phyloP scores from a whole-genome alignment of 441 rosid species.

The Arabidopsis lyrata region DNA sequence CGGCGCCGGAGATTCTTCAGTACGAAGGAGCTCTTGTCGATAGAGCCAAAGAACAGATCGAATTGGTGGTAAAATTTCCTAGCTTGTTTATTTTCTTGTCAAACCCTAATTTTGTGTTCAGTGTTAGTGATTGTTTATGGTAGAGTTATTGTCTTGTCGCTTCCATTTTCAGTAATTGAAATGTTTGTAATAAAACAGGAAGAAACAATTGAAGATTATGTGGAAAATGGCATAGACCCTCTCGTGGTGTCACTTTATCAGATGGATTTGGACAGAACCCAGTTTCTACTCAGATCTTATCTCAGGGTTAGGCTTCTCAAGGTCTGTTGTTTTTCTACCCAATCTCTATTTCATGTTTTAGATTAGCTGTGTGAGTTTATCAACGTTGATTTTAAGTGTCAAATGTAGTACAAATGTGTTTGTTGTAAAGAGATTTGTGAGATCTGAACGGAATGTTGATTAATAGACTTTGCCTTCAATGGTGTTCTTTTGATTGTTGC shows the following conservation, averaged over 20 bases:
- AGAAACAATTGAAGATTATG: conserved; percentile 69
- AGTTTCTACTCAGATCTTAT: conserved; percentile 84
- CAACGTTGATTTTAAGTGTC: neutral
- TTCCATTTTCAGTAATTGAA: neutral
- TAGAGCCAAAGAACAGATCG: conserved; percentile 68
- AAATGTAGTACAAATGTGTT: neutral
- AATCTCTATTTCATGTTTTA: neutral
- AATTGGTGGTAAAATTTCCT: conserved; percentile 51
- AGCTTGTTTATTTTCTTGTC: no score
- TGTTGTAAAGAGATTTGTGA: neutral
- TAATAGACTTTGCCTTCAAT: neutral
- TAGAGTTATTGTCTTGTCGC: no score
- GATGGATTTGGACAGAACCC: conserved; percentile 86
- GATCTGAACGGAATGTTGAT: neutral
- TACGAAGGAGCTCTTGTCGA: conserved; percentile 55
- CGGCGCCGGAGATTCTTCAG: conserved; percentile 74
- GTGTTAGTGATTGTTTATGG: neutral
- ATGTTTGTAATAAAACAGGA: conserved; percentile 46
- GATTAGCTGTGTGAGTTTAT: neutral
- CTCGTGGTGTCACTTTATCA: conserved; percentile 81
- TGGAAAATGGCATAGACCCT: conserved; percentile 60
- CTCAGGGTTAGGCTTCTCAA: conserved; percentile 84
- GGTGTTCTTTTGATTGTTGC: conserved; percentile 33
- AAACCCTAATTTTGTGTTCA: conserved; percentile 28
- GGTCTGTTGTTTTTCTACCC: conserved; percentile 46